phyloP scores from a whole-genome alignment of 257 asterid species.

The Orobanche coerulescens region DNA sequence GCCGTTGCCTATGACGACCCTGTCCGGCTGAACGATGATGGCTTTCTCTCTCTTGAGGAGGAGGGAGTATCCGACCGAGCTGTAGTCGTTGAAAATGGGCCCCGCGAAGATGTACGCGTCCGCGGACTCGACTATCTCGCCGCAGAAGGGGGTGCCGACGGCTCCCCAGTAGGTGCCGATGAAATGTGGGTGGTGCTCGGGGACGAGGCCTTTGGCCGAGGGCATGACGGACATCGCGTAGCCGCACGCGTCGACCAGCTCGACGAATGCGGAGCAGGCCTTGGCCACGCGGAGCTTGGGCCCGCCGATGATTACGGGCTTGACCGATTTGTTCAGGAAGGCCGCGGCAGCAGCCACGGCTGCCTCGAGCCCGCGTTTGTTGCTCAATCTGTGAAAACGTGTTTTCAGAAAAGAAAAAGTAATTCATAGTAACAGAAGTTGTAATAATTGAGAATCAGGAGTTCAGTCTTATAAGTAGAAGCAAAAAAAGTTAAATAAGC shows the following conservation, averaged over 20 bases:
- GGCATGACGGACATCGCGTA: conserved; percentile 65
- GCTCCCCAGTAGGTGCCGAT: conserved; percentile 87
- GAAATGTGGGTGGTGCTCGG: conserved; percentile 67
- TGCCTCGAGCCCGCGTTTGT: conserved; percentile 53
- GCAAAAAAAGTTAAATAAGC: too few relatives aligned
- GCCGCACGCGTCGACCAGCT: conserved; percentile 60
- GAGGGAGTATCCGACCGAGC: conserved; percentile 83
- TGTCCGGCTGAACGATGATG: conserved; percentile 63
- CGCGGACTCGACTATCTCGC: conserved; percentile 78
- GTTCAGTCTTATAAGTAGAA: too few relatives aligned
- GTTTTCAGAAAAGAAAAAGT: too few relatives aligned
- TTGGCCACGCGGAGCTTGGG: conserved; percentile 62
- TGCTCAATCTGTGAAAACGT: conserved; percentile 50
- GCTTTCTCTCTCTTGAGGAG: conserved; percentile 68
- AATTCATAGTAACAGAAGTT: too few relatives aligned
- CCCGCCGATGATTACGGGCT: conserved; percentile 75
- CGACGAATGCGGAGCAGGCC: conserved; percentile 46
- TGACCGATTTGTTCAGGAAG: conserved; percentile 71
- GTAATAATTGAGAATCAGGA: too few relatives aligned
- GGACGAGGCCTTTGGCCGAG: conserved; percentile 78
- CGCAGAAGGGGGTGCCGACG: conserved; percentile 68
- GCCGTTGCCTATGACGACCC: conserved; percentile 53
- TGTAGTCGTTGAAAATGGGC: conserved; percentile 75
- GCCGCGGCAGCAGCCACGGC: conserved; percentile 62
- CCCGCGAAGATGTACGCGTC: conserved; percentile 72